A percentile compares a stretch with the other conserved stretches of the same genome.
Evolutionary conservation across 306 rosid species (phyloP).

Genomic region (Vigna mungo): DNA sequence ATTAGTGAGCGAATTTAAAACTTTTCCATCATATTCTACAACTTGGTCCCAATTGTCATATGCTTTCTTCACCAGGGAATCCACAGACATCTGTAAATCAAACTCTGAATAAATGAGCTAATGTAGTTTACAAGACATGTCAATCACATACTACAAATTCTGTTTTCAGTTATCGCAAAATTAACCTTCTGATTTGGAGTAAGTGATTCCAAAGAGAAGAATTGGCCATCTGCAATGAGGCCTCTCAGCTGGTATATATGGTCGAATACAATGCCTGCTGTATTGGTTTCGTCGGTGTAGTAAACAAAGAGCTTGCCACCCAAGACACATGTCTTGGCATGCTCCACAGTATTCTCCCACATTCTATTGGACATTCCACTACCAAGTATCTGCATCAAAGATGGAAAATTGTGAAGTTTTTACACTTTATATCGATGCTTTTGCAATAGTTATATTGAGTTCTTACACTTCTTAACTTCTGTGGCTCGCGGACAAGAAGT

Average conservation of each 20-base stretch:
- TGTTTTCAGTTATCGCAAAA: slow-evolving; percentile 2
- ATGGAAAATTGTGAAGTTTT: slow-evolving; percentile 16
- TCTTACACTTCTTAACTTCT: slow-evolving; percentile 81
- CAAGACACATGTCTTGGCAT: slow-evolving; percentile 89
- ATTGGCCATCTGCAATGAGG: slow-evolving; percentile 73
- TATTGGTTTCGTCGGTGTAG: slow-evolving; percentile 61
- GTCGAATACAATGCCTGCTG: slow-evolving; percentile 75
- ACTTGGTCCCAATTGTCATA: slow-evolving; percentile 91
- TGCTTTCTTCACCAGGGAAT: slow-evolving; percentile 76
- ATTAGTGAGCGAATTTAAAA: slow-evolving; percentile 53
- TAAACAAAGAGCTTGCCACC: slow-evolving; percentile 81
- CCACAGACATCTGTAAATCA: slow-evolving; percentile 75
- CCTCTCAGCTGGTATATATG: slow-evolving; percentile 87
- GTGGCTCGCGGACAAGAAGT: slow-evolving; percentile 71
- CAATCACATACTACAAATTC: background rate
- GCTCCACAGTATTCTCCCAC: slow-evolving; percentile 96
- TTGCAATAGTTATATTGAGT: slow-evolving; percentile 11
- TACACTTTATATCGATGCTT: too few relatives aligned
- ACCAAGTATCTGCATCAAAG: slow-evolving; percentile 69
- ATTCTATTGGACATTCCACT: slow-evolving; percentile 93
- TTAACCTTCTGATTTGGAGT: slow-evolving; percentile 77
- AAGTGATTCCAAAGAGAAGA: slow-evolving; percentile 75
- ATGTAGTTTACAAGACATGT: background rate
- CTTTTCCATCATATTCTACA: slow-evolving; percentile 75
- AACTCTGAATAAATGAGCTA: slow-evolving; percentile 37